Evolutionary conservation across 2,329 filamentous ascomycete genomes (phyloP).

Genomic region (Cercospora sojina): DNA sequence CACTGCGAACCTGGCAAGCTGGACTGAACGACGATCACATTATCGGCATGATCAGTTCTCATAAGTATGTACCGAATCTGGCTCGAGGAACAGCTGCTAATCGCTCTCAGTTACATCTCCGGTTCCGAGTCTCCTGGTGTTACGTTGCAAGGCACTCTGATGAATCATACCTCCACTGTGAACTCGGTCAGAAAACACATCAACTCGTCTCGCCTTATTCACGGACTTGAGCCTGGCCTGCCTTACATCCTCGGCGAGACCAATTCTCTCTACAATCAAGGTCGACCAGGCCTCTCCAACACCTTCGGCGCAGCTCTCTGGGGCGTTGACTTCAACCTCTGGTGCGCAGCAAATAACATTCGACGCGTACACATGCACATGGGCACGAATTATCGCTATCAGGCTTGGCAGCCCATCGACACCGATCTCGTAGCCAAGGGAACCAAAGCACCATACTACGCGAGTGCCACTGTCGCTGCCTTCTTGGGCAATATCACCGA

Average conservation of each 20-base stretch:
- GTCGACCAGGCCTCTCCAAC: slow-evolving; percentile 61
- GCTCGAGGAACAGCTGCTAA: slow-evolving; percentile 9
- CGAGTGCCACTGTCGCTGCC: slow-evolving; percentile 58
- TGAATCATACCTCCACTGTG: slow-evolving; percentile 61
- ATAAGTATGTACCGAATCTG: slow-evolving; percentile 51
- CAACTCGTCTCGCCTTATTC: slow-evolving; percentile 44
- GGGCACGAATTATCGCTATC: slow-evolving; percentile 63
- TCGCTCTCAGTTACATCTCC: slow-evolving; percentile 57
- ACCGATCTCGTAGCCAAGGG: slow-evolving; percentile 53
- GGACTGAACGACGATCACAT: slow-evolving; percentile 53
- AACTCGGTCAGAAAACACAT: slow-evolving; percentile 52
- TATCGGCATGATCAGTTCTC: slow-evolving; percentile 57
- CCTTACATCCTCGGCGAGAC: slow-evolving; percentile 61
- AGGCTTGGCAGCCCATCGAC: slow-evolving; percentile 59
- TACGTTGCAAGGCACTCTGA: slow-evolving; percentile 60
- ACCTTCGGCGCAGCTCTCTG: slow-evolving; percentile 65
- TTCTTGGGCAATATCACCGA: slow-evolving; percentile 50
- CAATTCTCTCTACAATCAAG: slow-evolving; percentile 64
- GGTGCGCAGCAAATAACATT: slow-evolving; percentile 57
- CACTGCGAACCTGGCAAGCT: slow-evolving; percentile 53
- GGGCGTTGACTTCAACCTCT: slow-evolving; percentile 63
- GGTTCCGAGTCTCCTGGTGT: slow-evolving; percentile 60
- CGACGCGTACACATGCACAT: slow-evolving; percentile 63
- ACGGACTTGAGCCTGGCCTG: slow-evolving; percentile 36
- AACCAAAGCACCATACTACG: slow-evolving; percentile 65